Conservation (phyloP, 2,329 filamentous ascomycete genomes). For the Xylariomycetidae sp. region DNA sequence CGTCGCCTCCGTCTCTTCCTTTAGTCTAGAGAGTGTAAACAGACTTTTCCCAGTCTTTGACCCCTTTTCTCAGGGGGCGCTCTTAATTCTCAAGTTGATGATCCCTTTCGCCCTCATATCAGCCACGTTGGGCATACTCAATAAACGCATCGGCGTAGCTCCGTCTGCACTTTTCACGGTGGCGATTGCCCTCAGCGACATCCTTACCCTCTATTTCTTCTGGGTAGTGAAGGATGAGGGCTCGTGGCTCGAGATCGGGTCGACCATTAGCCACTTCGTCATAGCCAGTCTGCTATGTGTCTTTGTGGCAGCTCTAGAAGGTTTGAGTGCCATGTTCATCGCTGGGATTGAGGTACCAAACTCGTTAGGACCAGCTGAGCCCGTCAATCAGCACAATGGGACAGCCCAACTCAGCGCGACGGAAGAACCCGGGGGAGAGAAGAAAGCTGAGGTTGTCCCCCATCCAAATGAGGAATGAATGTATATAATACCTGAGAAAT, state of each 20-base stretch:
- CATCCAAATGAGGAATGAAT: too few relatives aligned
- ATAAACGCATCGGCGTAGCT: constrained; percentile 75
- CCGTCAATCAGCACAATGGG: too few relatives aligned
- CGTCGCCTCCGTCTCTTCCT: constrained; percentile 87
- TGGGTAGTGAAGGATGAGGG: constrained; percentile 97
- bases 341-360: constrained; percentile 67
- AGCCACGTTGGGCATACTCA: constrained; percentile 90
- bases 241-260: constrained; percentile 95
- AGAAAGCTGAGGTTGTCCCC: too few relatives aligned
- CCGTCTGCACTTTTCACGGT: constrained; percentile 91
- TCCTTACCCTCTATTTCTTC: constrained; percentile 94
- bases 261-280: constrained; percentile 90
- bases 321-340: constrained; percentile 78
- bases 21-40: constrained; percentile 85
- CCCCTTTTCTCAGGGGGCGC: constrained; percentile 83
- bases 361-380: too few relatives aligned
- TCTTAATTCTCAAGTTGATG: constrained; percentile 84
- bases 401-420: too few relatives aligned
- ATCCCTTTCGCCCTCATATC: constrained; percentile 91
- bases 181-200: constrained; percentile 85
- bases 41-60: constrained; percentile 89
- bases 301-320: constrained; percentile 85
- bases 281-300: constrained; percentile 87
- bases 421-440: too few relatives aligned
- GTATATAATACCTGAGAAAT: too few relatives aligned